Conservation (phyloP, 1,139 yeast species). For the Yamadazyma atmosphaerica region DNA sequence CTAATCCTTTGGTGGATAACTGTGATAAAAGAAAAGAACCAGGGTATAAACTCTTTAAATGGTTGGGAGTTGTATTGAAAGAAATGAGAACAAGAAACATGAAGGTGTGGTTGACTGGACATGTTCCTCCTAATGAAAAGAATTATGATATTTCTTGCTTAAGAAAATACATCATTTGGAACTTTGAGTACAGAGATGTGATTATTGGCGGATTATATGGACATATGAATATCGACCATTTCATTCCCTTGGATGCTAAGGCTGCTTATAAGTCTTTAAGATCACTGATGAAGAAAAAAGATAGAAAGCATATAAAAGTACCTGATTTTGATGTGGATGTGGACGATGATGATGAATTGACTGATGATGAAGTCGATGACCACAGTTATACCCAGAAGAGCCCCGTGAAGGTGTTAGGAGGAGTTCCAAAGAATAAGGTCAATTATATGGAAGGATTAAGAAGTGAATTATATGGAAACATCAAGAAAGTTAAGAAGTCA, state of each 20-base stretch:
- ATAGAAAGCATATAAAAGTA: constrained; percentile 11
- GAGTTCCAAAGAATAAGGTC: constrained; percentile 67
- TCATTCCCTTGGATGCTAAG: constrained; percentile 70
- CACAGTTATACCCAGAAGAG: constrained; percentile 18
- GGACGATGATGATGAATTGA: constrained; percentile 12
- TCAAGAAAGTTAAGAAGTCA: constrained; percentile 44
- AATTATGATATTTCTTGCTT: constrained; percentile 72
- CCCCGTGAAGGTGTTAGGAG: constrained; percentile 43
- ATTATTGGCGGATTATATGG: constrained; percentile 83
- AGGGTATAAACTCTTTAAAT: constrained; percentile 71
- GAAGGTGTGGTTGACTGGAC: constrained; percentile 87
- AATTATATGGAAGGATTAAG: constrained; percentile 58
- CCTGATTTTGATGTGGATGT: constrained; percentile 9
- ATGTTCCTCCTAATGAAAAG: constrained; percentile 83
- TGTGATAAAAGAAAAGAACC: constrained; percentile 75
- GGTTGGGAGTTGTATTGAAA: constrained; percentile 75
- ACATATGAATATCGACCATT: constrained; percentile 88
- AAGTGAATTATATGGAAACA: constrained; percentile 47
- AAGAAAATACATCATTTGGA: constrained; percentile 74
- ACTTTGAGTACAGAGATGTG: constrained; percentile 77
- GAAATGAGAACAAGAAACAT: constrained; percentile 73
- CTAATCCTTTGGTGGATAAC: constrained; percentile 80
- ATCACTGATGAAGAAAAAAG: constrained; percentile 15
- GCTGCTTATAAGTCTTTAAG: constrained; percentile 60
- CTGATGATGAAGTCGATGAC: constrained; percentile 16